These are phyloP conservation scores for Draba incana DNA, from an alignment of 345 rosid species.

Conservation along the genomic window DNA sequence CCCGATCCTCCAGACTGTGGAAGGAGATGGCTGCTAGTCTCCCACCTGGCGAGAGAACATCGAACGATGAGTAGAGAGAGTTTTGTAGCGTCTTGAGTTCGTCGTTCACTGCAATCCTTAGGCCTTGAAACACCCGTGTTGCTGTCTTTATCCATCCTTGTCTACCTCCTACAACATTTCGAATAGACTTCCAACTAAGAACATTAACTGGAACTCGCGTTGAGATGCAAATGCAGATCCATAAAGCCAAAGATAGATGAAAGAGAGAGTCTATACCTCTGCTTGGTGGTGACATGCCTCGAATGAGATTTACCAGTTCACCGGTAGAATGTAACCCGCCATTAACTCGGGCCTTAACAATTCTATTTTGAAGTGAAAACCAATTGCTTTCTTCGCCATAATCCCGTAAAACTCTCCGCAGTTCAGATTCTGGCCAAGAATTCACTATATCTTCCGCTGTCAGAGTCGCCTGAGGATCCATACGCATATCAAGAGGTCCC, in stretches of 20 bases:
- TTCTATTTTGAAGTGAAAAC: slow-evolving; percentile 65
- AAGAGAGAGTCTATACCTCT: slow-evolving; percentile 49
- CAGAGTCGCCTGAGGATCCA: slow-evolving; percentile 90
- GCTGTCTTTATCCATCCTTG: slow-evolving; percentile 99
- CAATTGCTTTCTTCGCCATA: slow-evolving; percentile 93
- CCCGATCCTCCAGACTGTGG: slow-evolving; percentile 95
- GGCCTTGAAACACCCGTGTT: slow-evolving; percentile 87
- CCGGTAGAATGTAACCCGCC: slow-evolving; percentile 90
- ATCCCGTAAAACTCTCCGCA: slow-evolving; percentile 73
- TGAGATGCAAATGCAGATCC: slow-evolving; percentile 14
- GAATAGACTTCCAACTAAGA: not conserved
- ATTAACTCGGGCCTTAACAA: slow-evolving; percentile 61
- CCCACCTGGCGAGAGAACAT: slow-evolving; percentile 86
- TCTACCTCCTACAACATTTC: slow-evolving; percentile 64
- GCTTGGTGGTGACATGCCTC: slow-evolving; percentile 44
- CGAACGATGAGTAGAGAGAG: slow-evolving; percentile 67
- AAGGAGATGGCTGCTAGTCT: slow-evolving; percentile 91
- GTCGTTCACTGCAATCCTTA: slow-evolving; percentile 91
- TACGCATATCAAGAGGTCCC: slow-evolving; percentile 98
- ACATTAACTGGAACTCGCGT: not conserved
- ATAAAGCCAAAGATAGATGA: not conserved
- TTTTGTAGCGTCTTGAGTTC: slow-evolving; percentile 79
- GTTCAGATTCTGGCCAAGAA: slow-evolving; percentile 82
- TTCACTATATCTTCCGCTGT: slow-evolving; percentile 85
- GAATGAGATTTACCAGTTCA: slow-evolving; percentile 72